Percentiles rank a stretch among this genome's conserved stretches.
Conservation (phyloP, 2,329 filamentous ascomycete genomes). For the Cordyceps pruinosa region DNA sequence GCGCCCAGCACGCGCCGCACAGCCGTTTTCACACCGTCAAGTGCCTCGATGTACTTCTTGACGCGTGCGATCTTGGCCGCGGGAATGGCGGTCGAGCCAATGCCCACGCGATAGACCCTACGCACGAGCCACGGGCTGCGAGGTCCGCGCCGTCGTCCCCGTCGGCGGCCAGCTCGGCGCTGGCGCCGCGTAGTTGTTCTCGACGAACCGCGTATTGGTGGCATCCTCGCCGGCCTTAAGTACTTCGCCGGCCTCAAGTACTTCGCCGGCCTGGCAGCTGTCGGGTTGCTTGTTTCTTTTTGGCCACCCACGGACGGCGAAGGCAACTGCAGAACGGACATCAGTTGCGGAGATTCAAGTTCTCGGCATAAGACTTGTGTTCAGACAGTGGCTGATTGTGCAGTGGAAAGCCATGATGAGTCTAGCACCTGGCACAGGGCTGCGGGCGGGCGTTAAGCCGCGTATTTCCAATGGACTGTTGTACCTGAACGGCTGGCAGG, state of each 20-base stretch:
- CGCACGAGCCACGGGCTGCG: slow-evolving; percentile 14
- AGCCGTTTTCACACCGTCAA: slow-evolving; percentile 19
- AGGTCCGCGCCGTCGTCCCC: not conserved
- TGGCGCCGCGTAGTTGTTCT: slow-evolving; percentile 15
- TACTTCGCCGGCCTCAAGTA: slow-evolving; percentile 18
- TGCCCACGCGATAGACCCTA: slow-evolving; percentile 17
- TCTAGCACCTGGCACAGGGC: not conserved
- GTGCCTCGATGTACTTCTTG: slow-evolving; percentile 22
- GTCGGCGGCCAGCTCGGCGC: slow-evolving; percentile 1
- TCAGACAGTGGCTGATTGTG: not conserved
- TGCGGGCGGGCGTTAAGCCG: not conserved
- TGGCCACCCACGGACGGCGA: no score
- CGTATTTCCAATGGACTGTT: not conserved
- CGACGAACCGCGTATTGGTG: slow-evolving; percentile 18
- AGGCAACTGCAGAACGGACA: no score
- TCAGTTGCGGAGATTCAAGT: no score
- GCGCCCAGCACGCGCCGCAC: slow-evolving; percentile 20
- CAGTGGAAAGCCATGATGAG: not conserved
- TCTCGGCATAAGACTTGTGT: no score
- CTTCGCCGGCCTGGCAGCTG: slow-evolving; percentile 20
- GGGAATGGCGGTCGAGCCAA: slow-evolving; percentile 18
- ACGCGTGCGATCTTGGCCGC: slow-evolving; percentile 20
- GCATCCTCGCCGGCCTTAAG: slow-evolving; percentile 18
- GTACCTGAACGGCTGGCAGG: not conserved
- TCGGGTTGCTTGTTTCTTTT: no score